phyloP scores from a whole-genome alignment of 768 basidiomycete species.

The Rubroboletus pulcherrimus region DNA sequence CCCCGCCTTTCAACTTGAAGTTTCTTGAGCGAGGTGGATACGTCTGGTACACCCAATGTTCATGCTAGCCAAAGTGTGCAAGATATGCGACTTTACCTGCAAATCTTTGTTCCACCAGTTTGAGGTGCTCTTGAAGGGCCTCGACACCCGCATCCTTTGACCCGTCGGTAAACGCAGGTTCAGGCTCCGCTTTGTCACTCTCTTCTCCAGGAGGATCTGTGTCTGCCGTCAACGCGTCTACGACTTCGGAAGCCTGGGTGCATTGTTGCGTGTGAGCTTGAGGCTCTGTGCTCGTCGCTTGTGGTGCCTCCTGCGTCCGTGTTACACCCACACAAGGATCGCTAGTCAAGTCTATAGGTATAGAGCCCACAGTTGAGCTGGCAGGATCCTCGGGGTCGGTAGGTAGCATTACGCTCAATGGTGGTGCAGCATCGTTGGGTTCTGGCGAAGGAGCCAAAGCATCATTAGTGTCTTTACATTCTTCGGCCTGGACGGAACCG shows the following conservation, averaged over 20 bases:
- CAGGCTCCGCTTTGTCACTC: not conserved
- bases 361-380: not conserved
- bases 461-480: not conserved
- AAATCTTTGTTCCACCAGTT: conserved; percentile 74
- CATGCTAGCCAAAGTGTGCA: not conserved
- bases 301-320: not conserved
- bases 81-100: conserved; percentile 43
- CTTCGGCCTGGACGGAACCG: not conserved
- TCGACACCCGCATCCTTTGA: conserved; percentile 41
- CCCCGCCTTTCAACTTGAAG: conserved; percentile 69
- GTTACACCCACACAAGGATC: not conserved
- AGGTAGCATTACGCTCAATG: not conserved
- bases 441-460: not conserved
- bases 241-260: not conserved
- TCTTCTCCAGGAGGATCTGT: not conserved
- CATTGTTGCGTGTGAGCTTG: not conserved
- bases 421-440: not conserved
- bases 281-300: not conserved
- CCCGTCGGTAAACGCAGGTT: not conserved
- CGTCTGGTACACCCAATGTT: conserved; percentile 44
- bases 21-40: conserved; percentile 73
- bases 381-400: not conserved
- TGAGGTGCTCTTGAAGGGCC: conserved; percentile 59
- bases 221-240: not conserved
- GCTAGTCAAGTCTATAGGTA: not conserved